Conservation (phyloP, 139 green algal genomes). For the Micractinium conductrix region DNA sequence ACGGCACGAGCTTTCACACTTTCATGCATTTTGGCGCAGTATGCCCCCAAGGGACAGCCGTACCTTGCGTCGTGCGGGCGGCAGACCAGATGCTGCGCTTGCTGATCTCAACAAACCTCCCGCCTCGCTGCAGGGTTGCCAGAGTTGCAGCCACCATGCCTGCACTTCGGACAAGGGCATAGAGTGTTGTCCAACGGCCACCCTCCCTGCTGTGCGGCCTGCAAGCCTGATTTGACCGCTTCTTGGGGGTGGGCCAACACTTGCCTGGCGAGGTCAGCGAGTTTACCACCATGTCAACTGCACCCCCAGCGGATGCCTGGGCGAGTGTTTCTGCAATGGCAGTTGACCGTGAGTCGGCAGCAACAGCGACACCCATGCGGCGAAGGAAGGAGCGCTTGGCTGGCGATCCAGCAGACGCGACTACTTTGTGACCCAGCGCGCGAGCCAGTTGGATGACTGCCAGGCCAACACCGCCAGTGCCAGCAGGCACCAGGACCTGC, state of each 20-base stretch:
- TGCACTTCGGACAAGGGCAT: neutral
- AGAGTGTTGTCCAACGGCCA: too few relatives aligned
- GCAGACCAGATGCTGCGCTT: constrained; percentile 88
- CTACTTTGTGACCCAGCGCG: constrained; percentile 19
- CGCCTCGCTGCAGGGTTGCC: constrained; percentile 56
- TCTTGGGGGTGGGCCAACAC: too few relatives aligned
- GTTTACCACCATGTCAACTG: constrained; percentile 34
- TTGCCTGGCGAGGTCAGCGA: constrained; percentile 72
- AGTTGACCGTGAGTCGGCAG: constrained; percentile 59
- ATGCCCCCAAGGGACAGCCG: too few relatives aligned
- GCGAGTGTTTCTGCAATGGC: constrained; percentile 46
- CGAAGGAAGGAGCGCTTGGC: constrained; percentile 67
- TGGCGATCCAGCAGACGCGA: constrained; percentile 59
- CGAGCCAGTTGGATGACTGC: constrained; percentile 53
- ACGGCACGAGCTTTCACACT: too few relatives aligned
- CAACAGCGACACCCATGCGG: too few relatives aligned
- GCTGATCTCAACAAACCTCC: constrained; percentile 78
- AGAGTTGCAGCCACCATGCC: constrained; percentile 67
- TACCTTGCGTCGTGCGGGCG: constrained; percentile 40
- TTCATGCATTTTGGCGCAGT: too few relatives aligned
- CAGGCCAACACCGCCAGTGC: constrained; percentile 83
- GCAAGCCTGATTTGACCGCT: too few relatives aligned
- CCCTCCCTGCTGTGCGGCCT: too few relatives aligned
- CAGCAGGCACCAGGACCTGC: too few relatives aligned
- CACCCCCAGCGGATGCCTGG: neutral